Base-by-base conservation (phyloP, 1,284 basidiomycete species). In the Termitomyces sp. region DNA sequence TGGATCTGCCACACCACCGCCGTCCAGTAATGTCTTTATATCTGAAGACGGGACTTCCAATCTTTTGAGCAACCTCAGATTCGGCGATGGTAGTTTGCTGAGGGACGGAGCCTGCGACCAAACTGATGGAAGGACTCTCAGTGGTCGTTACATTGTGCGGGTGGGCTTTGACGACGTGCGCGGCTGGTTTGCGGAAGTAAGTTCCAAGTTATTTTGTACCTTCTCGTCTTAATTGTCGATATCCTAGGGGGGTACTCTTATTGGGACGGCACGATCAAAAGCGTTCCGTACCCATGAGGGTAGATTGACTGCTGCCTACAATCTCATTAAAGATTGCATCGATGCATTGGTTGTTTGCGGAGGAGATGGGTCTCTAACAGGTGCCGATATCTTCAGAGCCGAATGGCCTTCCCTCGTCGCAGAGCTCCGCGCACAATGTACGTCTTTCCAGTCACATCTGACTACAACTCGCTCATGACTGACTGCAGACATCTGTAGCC, bases 141-240 rank as follows among this genome's bases (percentile, higher is more conserved):
- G 90, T 65, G 94, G 94, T 1, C 80, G 90, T 47, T 95, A 98
- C 73, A 98, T 99, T 66, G 89, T 99, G 45, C 81, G 93, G 58
- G 95, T 98, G 2, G 97, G 96, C 3, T 99, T 96, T 90, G 97
- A 99, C 67, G 97, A 99, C 72, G 96, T 98, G 21, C 79, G 93
- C 33, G 92, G 93, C 3, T 99, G 95, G 93, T 89, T 96, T 66
- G 84, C 88, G 39, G 84, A 95, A 78, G 90, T 87, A 59, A 60
- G 80, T 70, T 12, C 39, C 24, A 2, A 30, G 17, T 31, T 15
- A 19, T 30, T 8, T 41, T 40, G 52, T 28, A 51, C 55, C 7
- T 46, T 30, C 8, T 33, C 17, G 24, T n/a, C 9, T 24, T 53
- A 45, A 21, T 26, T 34, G 30, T 39, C 40, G 38, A 21, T n/a